Base-by-base conservation (phyloP, 306 rosid species). In the Mucuna pruriens region DNA sequence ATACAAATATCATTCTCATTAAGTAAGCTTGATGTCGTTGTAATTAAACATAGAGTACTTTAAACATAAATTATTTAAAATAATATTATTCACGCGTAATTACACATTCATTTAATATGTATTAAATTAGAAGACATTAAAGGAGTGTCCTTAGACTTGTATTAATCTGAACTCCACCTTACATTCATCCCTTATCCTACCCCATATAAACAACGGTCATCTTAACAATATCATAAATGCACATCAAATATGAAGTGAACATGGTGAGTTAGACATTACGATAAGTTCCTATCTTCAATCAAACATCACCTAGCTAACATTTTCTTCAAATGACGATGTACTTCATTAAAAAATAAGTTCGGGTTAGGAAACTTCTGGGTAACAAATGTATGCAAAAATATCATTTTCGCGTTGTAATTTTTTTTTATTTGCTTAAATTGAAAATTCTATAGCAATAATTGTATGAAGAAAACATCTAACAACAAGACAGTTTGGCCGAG, bases 401-500 rank as follows among this genome's bases (percentile, higher is more conserved):
- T 20, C n/a, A 67, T 0, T 42, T 67, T 67, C 12, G 0, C 49
- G 49, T 65, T 65, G 5, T 26, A 38, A 5, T 26, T n/a, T 2
- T 60, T 57, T 60, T 6, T 10, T 9, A 12, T 58, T 58, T 58
- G n/a, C n/a, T n/a, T n/a, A n/a, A n/a, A n/a, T n/a, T n/a, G n/a
- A n/a, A n/a, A n/a, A n/a, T n/a, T n/a, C n/a, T n/a, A n/a, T n/a
- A n/a, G n/a, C n/a, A n/a, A n/a, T n/a, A n/a, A n/a, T n/a, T n/a
- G n/a, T n/a, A n/a, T n/a, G n/a, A n/a, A n/a, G n/a, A n/a, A n/a
- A 29, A 29, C 31, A 1, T 29, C 3, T 29, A 29, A 0, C 34
- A 22, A 10, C 7, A 57, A 45, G 87, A 91, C 92, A 91, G 96
- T 91, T 91, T 89, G 96, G 94, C 96, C 92, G 94, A 91, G 96